These are phyloP conservation scores for Syzygium aqueum DNA, from an alignment of 345 rosid genomes.

Conservation along the genomic window DNA sequence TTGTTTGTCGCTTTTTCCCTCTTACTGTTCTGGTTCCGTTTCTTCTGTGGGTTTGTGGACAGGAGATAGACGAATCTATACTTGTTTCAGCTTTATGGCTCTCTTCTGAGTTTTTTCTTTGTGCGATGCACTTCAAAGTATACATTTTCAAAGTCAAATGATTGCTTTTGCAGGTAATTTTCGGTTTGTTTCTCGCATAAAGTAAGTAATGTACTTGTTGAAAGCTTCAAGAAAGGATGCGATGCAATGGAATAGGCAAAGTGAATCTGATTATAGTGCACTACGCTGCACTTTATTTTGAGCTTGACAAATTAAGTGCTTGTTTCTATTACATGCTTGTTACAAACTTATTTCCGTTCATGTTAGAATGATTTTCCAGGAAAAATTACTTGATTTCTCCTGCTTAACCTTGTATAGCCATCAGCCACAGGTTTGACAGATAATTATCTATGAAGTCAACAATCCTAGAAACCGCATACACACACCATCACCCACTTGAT, in stretches of 20 bases:
- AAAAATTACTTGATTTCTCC: not conserved
- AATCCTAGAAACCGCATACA: not conserved
- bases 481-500: not conserved
- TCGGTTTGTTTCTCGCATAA: not conserved
- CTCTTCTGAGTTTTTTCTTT: not conserved
- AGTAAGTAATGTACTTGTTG: not conserved
- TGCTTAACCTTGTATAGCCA: constrained; percentile 32
- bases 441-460: constrained; percentile 22
- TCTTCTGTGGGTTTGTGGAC: not conserved
- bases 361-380: not conserved
- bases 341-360: not conserved
- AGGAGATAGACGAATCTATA: not conserved
- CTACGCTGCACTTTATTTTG: not conserved
- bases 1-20: not conserved
- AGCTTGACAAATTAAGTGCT: not conserved
- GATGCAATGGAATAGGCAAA: not conserved
- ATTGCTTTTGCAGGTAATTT: not conserved
- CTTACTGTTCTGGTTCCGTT: not conserved
- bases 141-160: not conserved
- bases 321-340: not conserved
- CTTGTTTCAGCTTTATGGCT: not conserved
- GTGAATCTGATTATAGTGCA: not conserved
- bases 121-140: not conserved
- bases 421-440: constrained; percentile 79
- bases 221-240: not conserved